A percentile compares a stretch with the other conserved stretches of the same genome.
phyloP scores from a whole-genome alignment of 495 filamentous ascomycete genomes.

The Aspergillus incahuasiensis region DNA sequence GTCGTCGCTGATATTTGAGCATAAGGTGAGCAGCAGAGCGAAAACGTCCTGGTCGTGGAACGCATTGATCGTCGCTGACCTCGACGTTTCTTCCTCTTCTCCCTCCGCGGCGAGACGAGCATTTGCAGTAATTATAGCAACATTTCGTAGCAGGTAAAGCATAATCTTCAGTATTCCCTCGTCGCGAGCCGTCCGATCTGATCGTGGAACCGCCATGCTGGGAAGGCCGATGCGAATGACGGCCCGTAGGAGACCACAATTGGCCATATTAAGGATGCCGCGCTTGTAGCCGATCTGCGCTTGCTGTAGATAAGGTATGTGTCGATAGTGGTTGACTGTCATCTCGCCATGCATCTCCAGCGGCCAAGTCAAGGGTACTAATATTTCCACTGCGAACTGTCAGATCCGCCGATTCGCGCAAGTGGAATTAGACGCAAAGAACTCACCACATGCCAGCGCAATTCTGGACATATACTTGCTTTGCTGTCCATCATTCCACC shows the following conservation, averaged over 20 bases:
- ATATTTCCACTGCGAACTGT: constrained; percentile 62
- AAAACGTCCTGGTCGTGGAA: constrained; percentile 90
- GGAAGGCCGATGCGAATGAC: constrained; percentile 78
- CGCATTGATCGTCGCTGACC: constrained; percentile 80
- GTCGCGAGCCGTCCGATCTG: constrained; percentile 73
- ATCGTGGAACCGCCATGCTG: constrained; percentile 72
- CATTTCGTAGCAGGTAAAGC: constrained; percentile 82
- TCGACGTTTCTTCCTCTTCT: constrained; percentile 83
- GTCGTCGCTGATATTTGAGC: constrained; percentile 87
- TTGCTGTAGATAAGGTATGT: constrained; percentile 81
- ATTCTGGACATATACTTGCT: constrained; percentile 72
- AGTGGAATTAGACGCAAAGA: not conserved
- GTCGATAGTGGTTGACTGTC: constrained; percentile 89
- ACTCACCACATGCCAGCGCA: constrained; percentile 70
- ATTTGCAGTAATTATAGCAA: constrained; percentile 75
- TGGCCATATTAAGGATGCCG: constrained; percentile 74
- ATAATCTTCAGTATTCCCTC: constrained; percentile 92
- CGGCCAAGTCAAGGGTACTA: constrained; percentile 95
- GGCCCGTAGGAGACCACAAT: constrained; percentile 68
- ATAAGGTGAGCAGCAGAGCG: constrained; percentile 73
- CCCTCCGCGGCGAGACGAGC: constrained; percentile 54
- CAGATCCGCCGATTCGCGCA: constrained; percentile 2
- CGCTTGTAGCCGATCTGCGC: constrained; percentile 87
- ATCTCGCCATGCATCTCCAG: constrained; percentile 76
- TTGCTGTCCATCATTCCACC: constrained; percentile 61